Base-by-base conservation (phyloP, 73 alveolate genomes). In the Paramecium pentaurelia region DNA sequence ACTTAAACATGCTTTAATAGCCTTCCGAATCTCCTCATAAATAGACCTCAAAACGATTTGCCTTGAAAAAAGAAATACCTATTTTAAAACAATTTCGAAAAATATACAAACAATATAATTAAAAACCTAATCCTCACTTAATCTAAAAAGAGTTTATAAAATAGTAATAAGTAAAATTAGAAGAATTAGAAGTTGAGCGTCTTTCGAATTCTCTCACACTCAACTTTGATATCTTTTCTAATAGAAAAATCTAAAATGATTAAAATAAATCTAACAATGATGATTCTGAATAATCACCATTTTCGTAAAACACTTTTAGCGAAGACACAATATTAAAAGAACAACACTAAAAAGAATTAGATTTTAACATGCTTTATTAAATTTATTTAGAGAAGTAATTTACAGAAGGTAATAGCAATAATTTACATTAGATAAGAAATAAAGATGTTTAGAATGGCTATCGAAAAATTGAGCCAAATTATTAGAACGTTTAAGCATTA, bases 11-110 rank as follows among this genome's bases (percentile, higher is more conserved):
- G 87, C 87, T 73, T 73, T 8, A 73, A 5, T 37, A 36, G 64
- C 18, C 87, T 40, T 73, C 58, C 5, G 87, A 73, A 73, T 73
- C 87, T 73, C 87, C 87, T 32, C 37, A 73, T 37, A 73, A 73
- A 73, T 14, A 36, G 47, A 16, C 18, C 58, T 34, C 60, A 37
- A 73, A 73, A 73, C 87, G 87, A 34, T 73, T 73, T 73, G 87
- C 87, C 14, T 20, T 73, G 34, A 73, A 73, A 73, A 73, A 73
- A 40, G 87, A 73, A 40, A 73, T 73, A 10, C 60, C 87, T 37
- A 40, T 37, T 16, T n/a, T 73, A 34, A 73, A 73, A 73, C 16
- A 34, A 37, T 34, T 73, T 40, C 58, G 60, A 73, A 73, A 73
- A 40, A 37, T 73, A 2, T 38, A 73, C 60, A 73, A 73, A 18